Evolutionary conservation across 345 rosid genomes (phyloP).

Genomic region (Conringia planisiliqua): DNA sequence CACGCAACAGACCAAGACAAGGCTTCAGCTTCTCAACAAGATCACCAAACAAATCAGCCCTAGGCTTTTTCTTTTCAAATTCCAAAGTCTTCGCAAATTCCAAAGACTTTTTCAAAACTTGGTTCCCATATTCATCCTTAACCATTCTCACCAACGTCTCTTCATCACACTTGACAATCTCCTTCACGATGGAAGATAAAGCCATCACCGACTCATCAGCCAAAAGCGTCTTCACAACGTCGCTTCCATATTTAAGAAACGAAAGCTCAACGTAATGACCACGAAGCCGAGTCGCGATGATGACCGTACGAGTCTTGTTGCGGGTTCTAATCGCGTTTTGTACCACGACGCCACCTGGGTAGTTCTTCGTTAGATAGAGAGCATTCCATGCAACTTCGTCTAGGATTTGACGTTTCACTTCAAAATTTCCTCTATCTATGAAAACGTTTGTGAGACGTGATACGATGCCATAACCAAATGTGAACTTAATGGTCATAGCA

Average conservation of each 20-base stretch:
- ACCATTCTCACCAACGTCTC: background rate
- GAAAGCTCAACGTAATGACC: background rate
- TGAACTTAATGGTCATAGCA: background rate
- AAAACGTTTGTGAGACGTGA: background rate
- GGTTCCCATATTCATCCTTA: background rate
- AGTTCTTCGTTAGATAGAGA: too few relatives aligned
- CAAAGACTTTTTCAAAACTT: background rate
- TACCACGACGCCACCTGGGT: too few relatives aligned
- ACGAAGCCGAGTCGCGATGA: too few relatives aligned
- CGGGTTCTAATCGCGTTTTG: too few relatives aligned
- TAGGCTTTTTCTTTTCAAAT: background rate
- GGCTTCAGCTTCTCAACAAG: too few relatives aligned
- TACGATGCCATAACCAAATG: background rate
- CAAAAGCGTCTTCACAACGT: background rate
- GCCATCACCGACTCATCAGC: background rate
- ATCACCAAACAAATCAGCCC: too few relatives aligned
- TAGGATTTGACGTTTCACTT: background rate
- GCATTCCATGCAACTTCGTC: too few relatives aligned
- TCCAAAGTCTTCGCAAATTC: background rate
- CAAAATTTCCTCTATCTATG: background rate
- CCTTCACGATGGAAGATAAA: background rate
- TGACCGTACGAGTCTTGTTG: too few relatives aligned
- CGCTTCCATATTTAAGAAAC: background rate
- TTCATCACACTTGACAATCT: conserved; percentile 2
- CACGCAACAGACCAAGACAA: too few relatives aligned